Conservation (phyloP, 108 stramenopile genomes). For the Asterionellopsis glacialis region DNA sequence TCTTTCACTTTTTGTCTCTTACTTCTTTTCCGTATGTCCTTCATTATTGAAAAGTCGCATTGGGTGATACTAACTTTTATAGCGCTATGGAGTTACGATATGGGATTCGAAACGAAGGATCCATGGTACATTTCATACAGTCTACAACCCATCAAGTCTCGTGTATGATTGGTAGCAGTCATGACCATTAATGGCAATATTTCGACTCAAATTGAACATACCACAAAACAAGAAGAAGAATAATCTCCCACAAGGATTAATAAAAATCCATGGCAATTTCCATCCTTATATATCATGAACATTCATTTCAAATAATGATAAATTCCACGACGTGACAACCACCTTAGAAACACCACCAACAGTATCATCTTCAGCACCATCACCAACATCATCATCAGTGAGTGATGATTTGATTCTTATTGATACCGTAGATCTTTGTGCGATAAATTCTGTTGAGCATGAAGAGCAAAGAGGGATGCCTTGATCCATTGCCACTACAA, state of each 20-base stretch:
- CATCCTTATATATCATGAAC: constrained; percentile 29
- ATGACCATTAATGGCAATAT: constrained; percentile 49
- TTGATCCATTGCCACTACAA: constrained; percentile 17
- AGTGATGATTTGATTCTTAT: too few species aligned
- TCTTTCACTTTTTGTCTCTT: too few species aligned
- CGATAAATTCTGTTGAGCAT: constrained; percentile 28
- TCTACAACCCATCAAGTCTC: constrained; percentile 40
- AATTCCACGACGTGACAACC: too few species aligned
- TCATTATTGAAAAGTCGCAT: too few species aligned
- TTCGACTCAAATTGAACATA: constrained; percentile 21
- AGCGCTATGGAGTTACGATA: constrained; percentile 19
- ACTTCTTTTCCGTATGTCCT: too few species aligned
- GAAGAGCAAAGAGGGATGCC: constrained; percentile 11
- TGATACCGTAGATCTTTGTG: background rate
- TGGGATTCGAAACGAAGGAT: constrained; percentile 17
- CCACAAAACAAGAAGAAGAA: background rate
- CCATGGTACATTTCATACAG: background rate
- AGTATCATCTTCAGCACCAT: too few species aligned
- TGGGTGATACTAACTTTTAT: constrained; percentile 50
- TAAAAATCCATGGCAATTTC: constrained; percentile 26
- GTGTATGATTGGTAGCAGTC: constrained; percentile 38
- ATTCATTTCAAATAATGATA: constrained; percentile 5
- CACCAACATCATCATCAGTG: too few species aligned
- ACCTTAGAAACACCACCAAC: too few species aligned
- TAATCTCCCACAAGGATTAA: background rate